A percentile compares a stretch with the other conserved stretches of the same genome.
phyloP scores from a whole-genome alignment of 768 basidiomycete species.

The Russula sp. region DNA sequence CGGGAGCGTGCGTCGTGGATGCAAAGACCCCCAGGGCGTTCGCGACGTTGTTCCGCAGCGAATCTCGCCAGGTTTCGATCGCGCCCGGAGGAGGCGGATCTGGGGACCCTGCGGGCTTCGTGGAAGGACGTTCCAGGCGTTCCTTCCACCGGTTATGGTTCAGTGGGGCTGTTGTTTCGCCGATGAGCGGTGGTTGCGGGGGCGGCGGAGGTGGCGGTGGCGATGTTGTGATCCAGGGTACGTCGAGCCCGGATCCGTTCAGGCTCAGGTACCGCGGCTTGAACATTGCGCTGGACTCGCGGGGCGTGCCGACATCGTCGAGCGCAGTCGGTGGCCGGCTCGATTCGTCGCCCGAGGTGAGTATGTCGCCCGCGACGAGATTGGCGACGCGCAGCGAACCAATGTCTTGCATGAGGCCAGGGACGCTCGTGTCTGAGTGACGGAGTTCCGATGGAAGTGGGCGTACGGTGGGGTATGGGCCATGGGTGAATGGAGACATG shows the following conservation, averaged over 20 bases:
- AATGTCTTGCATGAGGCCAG: conserved; percentile 32
- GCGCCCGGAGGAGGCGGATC: not conserved
- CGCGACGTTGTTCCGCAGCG: conserved; percentile 20
- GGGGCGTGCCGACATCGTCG: conserved; percentile 25
- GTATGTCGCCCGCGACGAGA: conserved; percentile 41
- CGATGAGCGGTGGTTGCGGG: not conserved
- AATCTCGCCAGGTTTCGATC: conserved; percentile 20
- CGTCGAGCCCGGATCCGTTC: conserved; percentile 29
- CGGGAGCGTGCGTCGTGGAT: not conserved
- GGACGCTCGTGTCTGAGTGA: conserved; percentile 27
- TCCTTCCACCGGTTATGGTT: conserved; percentile 14
- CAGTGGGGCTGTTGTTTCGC: not conserved
- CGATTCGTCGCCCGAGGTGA: conserved; percentile 30
- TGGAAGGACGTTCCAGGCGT: conserved; percentile 14
- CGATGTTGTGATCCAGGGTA: conserved; percentile 30
- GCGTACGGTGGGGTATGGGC: conserved; percentile 24
- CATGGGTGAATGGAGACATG: not conserved
- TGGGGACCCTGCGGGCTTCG: not conserved
- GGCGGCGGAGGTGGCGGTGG: not conserved
- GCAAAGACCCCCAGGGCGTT: conserved; percentile 15
- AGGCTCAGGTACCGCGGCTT: conserved; percentile 34
- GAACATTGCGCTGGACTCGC: conserved; percentile 15
- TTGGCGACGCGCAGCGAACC: conserved; percentile 47
- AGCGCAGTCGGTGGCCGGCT: conserved; percentile 27
- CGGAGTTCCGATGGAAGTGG: conserved; percentile 25